Base-by-base conservation (phyloP, 305 asterid genomes). In the Fraxinus nigra region DNA sequence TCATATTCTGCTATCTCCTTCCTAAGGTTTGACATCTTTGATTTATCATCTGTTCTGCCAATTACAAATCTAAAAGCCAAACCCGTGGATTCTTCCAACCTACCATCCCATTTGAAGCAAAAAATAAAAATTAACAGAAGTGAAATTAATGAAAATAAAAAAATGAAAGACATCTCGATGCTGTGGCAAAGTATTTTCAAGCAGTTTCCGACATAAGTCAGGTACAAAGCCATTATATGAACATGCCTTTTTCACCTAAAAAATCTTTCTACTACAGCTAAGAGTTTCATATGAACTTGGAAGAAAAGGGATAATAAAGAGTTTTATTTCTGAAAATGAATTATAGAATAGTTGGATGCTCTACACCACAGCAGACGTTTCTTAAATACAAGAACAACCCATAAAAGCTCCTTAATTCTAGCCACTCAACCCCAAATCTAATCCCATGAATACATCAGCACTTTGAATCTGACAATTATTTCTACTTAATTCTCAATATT, bases 61-160 rank as follows among this genome's bases (percentile, higher is more conserved):
- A 97, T 97, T 24, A 97, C 88, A 85, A 95, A 97, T 85, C 98
- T 92, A 81, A 97, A 92, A 76, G 85, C 95, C 95, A 97, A 92
- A 78, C 99, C 99, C 11, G 98, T 97, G 88, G 98, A 89, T 85
- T 95, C 98, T 89, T 97, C 99, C 89, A 97, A 93, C 91, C 99
- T 97, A 92, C 82, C 89, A 85, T 77, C 74, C 80, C 75, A 79
- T 78, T 74, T 79, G 82, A 85, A 74, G 82, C 78, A 79, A 65
- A 28, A 51, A 51, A 16, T 51, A 83, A 82, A 78, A 79, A 79
- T 65, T 59, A 56, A 34, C 74, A 80, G 37, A 73, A 78, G 43
- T 34, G 76, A 48, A 81, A 24, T 78, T 22, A 20, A 61, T 65
- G 37, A 6, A 9, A 8, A 67, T 14, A 18, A 28, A 30, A 69